Evolutionary conservation across 345 rosid genomes (phyloP).

Genomic region (Acer campestre): DNA sequence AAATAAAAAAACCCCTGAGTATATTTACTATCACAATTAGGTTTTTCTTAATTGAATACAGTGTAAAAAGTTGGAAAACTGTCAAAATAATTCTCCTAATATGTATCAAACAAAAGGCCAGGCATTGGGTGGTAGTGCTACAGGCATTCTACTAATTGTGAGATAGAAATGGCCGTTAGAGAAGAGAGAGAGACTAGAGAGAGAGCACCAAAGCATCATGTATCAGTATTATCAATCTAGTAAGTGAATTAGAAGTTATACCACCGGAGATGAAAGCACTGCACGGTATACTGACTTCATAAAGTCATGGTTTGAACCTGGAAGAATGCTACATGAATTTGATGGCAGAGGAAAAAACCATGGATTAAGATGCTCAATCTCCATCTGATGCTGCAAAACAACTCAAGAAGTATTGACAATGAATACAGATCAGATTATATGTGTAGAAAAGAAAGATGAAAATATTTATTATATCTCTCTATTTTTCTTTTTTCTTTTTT

Average conservation of each 20-base stretch:
- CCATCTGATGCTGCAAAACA: constrained; percentile 46
- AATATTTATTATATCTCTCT: not conserved
- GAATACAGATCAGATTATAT: not conserved
- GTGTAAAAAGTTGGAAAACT: constrained; percentile 8
- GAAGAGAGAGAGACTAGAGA: not conserved
- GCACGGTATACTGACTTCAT: constrained; percentile 60
- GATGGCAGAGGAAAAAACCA: constrained; percentile 90
- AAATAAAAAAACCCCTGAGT: not conserved
- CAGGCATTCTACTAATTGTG: not conserved
- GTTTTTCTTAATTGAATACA: not conserved
- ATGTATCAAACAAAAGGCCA: constrained; percentile 1
- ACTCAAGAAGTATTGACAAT: constrained; percentile 6
- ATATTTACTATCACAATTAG: not conserved
- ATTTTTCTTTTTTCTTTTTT: not conserved
- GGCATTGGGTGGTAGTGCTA: constrained; percentile 4
- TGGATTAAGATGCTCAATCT: constrained; percentile 63
- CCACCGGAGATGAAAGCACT: constrained; percentile 95
- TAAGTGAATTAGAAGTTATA: constrained; percentile 36
- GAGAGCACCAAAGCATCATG: constrained; percentile 4
- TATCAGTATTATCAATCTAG: not conserved
- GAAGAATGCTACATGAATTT: constrained; percentile 52
- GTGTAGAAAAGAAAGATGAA: not conserved
- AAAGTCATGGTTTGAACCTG: constrained; percentile 88
- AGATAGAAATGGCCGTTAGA: not conserved
- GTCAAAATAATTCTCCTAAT: not conserved